Conservation (phyloP, 106 monocot species). For the Platanthera zijinensis region DNA sequence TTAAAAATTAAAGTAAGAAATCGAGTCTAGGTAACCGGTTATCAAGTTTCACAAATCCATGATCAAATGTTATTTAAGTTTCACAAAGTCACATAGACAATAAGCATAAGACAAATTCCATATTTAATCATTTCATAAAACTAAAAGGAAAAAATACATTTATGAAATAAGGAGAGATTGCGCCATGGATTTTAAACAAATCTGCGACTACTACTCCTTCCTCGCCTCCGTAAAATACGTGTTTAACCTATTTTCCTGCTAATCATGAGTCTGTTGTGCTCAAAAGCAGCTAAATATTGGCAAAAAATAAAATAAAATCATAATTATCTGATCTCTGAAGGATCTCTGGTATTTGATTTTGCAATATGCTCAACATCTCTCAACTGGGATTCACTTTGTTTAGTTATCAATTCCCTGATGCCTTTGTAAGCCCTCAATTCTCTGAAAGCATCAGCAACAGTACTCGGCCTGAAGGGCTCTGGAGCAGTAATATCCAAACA, state of each 20-base stretch:
- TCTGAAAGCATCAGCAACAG: conserved; percentile 53
- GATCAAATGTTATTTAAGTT: too few species aligned
- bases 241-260: neutral
- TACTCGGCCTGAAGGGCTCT: conserved; percentile 37
- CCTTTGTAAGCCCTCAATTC: conserved; percentile 51
- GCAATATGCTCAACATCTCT: conserved; percentile 3
- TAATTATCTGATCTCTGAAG: conserved; percentile 10
- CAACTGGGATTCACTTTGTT: conserved; percentile 16
- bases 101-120: too few species aligned
- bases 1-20: too few species aligned
- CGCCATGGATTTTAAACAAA: neutral
- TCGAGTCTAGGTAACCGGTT: too few species aligned
- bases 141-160: neutral
- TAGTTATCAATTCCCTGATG: conserved; percentile 47
- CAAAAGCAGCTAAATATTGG: conserved; percentile 22
- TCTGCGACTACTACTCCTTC: neutral
- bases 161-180: neutral
- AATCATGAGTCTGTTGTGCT: neutral
- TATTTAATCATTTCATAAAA: neutral
- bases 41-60: too few species aligned
- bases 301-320: conserved; percentile 8
- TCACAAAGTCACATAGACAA: too few species aligned
- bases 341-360: conserved; percentile 6
- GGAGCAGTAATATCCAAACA: conserved; percentile 17
- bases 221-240: neutral